Evolutionary conservation across 163 green algal genomes (phyloP), one percentile per base, ranked within the genome.

Genomic region (Volvox carteri): DNA sequence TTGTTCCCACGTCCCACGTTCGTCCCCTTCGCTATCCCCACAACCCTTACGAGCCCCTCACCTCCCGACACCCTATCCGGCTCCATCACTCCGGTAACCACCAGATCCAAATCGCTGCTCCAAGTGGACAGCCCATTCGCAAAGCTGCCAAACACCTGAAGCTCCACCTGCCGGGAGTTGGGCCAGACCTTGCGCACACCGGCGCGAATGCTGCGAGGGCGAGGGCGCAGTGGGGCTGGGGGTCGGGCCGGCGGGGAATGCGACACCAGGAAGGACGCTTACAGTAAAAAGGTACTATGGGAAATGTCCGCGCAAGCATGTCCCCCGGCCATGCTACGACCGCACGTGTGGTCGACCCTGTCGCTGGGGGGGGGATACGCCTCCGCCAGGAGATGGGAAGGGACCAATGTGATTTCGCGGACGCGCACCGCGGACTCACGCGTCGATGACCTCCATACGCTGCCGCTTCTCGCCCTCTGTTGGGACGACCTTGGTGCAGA

Each of bases 121-220:
- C 92, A 95, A 0, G 90, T 94, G 54, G 86, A 93, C 44, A 94
- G 85, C 0, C 93, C 93, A 68, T 90, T 94, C 37, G 90, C 93
- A 77, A 93, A 95, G 30, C 56, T 90, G 67, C 93, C 93, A 86
- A 95, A 95, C 52, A 94, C 90, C 85, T 87, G 80, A n/a, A 87
- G 62, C 62, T 87, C 80, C 62, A 87, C 80, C 0, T 39, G 42
- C 9, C 80, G 80, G 18, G 62, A 9, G 30, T 52, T 68, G 0
- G 80, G 80, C 80, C 80, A 87, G 33, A 87, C 80, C n/a, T 52
- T 50, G 14, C 80, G 80, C n/a, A 87, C 62, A 16, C 44, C 62
- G 30, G 35, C 44, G 1, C 62, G 62, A 5, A 87, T 35, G 0
- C 80, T 87, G 80, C 5, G 25, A 42, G 28, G 41, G 41, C 23